phyloP scores from a whole-genome alignment of 805 yeast genomes.

The Nakazawaea holstii region DNA sequence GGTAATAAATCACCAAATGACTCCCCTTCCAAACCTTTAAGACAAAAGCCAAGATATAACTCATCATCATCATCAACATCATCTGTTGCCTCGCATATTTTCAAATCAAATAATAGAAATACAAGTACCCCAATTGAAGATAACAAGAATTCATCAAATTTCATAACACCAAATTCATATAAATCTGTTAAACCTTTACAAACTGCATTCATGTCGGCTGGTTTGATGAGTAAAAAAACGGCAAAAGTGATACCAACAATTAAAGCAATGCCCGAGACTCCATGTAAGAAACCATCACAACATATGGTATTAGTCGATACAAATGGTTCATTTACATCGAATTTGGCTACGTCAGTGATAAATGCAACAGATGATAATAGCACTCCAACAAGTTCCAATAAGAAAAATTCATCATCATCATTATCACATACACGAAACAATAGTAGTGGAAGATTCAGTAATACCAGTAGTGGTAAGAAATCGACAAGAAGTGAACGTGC shows the following conservation, averaged over 20 bases:
- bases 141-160: slow-evolving; percentile 14
- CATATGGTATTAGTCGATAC: slow-evolving; percentile 19
- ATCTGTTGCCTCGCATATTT: slow-evolving; percentile 5
- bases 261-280: slow-evolving; percentile 53
- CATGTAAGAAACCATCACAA: slow-evolving; percentile 44
- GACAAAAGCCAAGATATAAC: slow-evolving; percentile 19
- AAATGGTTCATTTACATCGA: slow-evolving; percentile 22
- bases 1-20: slow-evolving; percentile 18
- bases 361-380: slow-evolving; percentile 19
- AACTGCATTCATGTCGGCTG: slow-evolving; percentile 75
- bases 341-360: slow-evolving; percentile 22
- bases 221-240: slow-evolving; percentile 60
- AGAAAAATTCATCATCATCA: neutral
- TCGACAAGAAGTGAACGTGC: slow-evolving; percentile 11
- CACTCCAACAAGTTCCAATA: slow-evolving; percentile 7
- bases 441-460: slow-evolving; percentile 1
- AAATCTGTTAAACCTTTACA: slow-evolving; percentile 78
- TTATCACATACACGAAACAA: neutral
- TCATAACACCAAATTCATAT: slow-evolving; percentile 51
- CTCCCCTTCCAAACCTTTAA: slow-evolving; percentile 27
- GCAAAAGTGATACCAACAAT: slow-evolving; percentile 6
- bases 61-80: slow-evolving; percentile 1
- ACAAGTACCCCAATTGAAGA: slow-evolving; percentile 9
- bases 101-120: slow-evolving; percentile 1
- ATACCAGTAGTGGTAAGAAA: slow-evolving; percentile 1